Evolutionary conservation across 306 rosid genomes (phyloP).

Genomic region (Ormosia semicastrata): DNA sequence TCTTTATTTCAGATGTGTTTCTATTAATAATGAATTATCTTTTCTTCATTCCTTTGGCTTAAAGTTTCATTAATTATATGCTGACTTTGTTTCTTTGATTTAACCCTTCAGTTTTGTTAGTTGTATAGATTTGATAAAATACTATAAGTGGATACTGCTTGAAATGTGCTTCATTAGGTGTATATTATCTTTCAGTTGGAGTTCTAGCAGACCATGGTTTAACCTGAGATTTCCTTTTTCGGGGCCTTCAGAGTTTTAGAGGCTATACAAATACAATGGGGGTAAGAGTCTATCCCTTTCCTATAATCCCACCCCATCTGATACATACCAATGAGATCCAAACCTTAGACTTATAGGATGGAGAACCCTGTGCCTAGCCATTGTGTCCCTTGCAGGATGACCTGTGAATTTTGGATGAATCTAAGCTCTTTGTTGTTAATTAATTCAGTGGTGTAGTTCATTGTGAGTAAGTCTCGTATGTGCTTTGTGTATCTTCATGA

Average conservation of each 20-base stretch:
- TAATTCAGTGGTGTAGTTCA: conserved; percentile 10
- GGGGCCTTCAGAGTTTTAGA: not conserved
- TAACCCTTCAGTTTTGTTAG: not conserved
- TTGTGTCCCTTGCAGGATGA: not conserved
- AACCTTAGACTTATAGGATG: not conserved
- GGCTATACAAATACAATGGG: not conserved
- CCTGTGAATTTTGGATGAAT: not conserved
- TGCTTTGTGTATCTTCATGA: conserved; percentile 14
- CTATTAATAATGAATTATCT: not conserved
- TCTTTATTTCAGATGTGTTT: conserved; percentile 13
- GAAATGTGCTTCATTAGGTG: conserved; percentile 6
- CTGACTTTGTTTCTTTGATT: not conserved
- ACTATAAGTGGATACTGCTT: conserved; percentile 19
- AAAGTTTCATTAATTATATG: conserved; percentile 8
- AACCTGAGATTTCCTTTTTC: not conserved
- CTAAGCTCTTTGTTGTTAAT: not conserved
- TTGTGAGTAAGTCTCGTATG: not conserved
- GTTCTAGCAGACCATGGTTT: conserved; percentile 13
- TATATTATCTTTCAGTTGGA: not conserved
- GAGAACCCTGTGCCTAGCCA: not conserved
- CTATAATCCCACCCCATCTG: not conserved
- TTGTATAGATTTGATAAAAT: conserved; percentile 1
- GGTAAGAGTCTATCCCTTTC: not conserved
- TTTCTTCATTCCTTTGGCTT: conserved; percentile 20
- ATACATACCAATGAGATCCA: not conserved